Percentiles rank a stretch among this genome's conserved stretches.
These are phyloP conservation scores for Colletotrichum paranaense DNA, from an alignment of 2,329 filamentous ascomycete genomes.

Conservation along the genomic window DNA sequence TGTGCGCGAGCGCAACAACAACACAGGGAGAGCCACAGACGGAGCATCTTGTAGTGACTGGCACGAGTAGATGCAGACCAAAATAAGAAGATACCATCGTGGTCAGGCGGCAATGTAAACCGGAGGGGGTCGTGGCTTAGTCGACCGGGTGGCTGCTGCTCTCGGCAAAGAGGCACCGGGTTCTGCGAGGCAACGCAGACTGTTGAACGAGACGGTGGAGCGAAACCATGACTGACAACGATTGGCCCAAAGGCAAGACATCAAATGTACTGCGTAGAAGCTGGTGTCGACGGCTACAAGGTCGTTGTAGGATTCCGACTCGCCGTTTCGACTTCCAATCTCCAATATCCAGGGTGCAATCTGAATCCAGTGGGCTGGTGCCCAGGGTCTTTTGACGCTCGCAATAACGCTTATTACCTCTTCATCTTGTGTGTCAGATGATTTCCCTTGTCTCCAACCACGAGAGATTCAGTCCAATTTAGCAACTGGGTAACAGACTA, in stretches of 20 bases:
- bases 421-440: neutral
- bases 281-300: neutral
- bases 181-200: neutral
- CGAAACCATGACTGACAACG: neutral
- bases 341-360: neutral
- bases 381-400: slow-evolving; percentile 15
- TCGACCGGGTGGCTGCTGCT: slow-evolving; percentile 30
- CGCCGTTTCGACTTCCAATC: neutral
- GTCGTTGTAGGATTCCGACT: neutral
- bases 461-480: neutral
- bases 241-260: neutral
- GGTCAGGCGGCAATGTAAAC: slow-evolving; percentile 18
- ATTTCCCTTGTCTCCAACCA: slow-evolving; percentile 1
- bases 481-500: neutral
- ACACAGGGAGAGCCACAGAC: slow-evolving; percentile 2
- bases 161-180: slow-evolving; percentile 11
- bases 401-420: neutral
- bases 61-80: neutral
- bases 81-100: neutral
- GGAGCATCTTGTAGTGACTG: neutral
- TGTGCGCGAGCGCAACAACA: slow-evolving; percentile 11
- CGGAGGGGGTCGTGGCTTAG: slow-evolving; percentile 27
- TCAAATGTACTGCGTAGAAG: neutral
- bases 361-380: slow-evolving; percentile 8
- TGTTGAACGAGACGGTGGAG: neutral